phyloP scores from a whole-genome alignment of 2,329 filamentous ascomycete genomes.

The Zasmidium cellare region DNA sequence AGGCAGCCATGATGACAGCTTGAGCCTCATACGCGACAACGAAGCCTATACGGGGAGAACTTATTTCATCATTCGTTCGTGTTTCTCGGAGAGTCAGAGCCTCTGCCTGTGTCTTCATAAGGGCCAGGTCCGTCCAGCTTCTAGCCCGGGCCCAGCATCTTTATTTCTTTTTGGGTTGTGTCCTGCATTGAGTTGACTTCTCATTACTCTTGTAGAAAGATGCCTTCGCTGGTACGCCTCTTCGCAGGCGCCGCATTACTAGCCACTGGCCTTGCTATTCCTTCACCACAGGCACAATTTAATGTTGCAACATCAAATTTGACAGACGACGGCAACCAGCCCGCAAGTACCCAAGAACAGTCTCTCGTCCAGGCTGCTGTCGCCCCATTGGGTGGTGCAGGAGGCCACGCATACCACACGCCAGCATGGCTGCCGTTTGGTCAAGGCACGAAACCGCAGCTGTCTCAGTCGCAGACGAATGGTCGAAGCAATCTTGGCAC shows the following conservation, averaged over 20 bases:
- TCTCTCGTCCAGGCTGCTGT: neutral
- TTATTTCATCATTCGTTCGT: neutral
- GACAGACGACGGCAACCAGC: constrained; percentile 6
- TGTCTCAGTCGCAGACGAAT: constrained; percentile 28
- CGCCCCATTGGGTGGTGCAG: constrained; percentile 16
- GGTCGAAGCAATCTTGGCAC: constrained; percentile 30
- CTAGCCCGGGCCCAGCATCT: neutral
- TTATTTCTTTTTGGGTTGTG: neutral
- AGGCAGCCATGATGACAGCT: neutral
- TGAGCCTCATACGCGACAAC: neutral
- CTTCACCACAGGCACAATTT: neutral
- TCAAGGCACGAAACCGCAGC: constrained; percentile 12
- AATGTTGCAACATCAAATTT: constrained; percentile 12
- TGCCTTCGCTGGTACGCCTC: neutral
- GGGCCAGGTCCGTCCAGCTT: neutral
- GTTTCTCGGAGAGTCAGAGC: neutral
- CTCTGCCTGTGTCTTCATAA: neutral
- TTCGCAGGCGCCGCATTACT: constrained; percentile 1
- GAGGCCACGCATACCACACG: constrained; percentile 12
- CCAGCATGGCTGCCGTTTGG: constrained; percentile 24
- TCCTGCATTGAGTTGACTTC: neutral
- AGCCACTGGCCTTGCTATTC: neutral
- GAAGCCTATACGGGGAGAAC: neutral
- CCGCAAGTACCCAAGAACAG: constrained; percentile 7
- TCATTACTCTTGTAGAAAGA: neutral